Evolutionary conservation across 2,329 filamentous ascomycete species (phyloP).

Genomic region (Pseudocercospora pini-densiflorae): DNA sequence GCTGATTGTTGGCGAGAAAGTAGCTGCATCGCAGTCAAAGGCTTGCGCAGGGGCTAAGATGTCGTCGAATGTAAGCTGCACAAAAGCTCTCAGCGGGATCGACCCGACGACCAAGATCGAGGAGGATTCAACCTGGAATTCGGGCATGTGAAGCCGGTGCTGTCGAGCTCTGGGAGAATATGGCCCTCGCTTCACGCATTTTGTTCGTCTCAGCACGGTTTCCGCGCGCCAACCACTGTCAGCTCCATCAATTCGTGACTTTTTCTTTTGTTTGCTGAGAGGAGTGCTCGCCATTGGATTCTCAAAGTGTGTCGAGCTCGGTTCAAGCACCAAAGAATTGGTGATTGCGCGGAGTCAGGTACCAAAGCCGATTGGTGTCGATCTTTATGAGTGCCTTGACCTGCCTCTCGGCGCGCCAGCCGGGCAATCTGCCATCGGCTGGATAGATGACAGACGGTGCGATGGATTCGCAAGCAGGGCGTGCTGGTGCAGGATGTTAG

Average conservation of each 20-base stretch:
- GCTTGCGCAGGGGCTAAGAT: not conserved
- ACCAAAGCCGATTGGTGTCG: slow-evolving; percentile 7
- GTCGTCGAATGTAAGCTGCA: not conserved
- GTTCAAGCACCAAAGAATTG: not conserved
- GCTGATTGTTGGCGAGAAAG: not conserved
- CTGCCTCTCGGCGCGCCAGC: not conserved
- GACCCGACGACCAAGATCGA: slow-evolving; percentile 5
- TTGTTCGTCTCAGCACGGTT: no score
- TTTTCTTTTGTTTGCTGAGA: not conserved
- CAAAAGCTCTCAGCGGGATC: not conserved
- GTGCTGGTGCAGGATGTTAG: no score
- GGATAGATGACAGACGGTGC: no score
- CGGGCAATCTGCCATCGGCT: not conserved
- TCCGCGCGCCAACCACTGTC: no score
- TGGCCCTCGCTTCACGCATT: not conserved
- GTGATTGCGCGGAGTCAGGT: not conserved
- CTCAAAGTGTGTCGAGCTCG: not conserved
- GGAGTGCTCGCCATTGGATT: not conserved
- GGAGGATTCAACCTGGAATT: not conserved
- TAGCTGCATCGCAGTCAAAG: not conserved
- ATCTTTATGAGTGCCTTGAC: not conserved
- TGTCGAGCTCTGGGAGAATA: not conserved
- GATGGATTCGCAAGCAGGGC: no score
- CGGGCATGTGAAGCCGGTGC: not conserved
- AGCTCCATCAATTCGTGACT: no score